phyloP scores from a whole-genome alignment of 2,329 filamentous ascomycete genomes.

The Ascochyta lentis region DNA sequence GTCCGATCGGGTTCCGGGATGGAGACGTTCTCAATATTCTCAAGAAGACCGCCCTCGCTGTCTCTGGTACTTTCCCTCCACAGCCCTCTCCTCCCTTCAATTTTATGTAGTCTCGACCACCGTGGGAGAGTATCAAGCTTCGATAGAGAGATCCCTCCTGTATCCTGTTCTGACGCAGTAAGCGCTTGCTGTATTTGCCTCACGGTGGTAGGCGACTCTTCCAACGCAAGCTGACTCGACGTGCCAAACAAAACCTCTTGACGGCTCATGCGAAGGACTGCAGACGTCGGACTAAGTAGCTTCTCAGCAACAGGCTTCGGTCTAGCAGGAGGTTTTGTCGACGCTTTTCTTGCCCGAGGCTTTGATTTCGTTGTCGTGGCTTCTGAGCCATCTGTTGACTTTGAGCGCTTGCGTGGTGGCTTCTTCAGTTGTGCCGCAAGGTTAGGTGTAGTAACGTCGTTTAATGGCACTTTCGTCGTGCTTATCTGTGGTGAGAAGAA shows the following conservation, averaged over 20 bases:
- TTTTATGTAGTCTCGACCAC: slow-evolving; percentile 29
- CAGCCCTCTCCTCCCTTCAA: slow-evolving; percentile 32
- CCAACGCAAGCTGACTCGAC: slow-evolving; percentile 49
- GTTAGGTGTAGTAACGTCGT: slow-evolving; percentile 25
- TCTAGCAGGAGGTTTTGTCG: slow-evolving; percentile 36
- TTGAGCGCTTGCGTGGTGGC: slow-evolving; percentile 29
- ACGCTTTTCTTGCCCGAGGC: slow-evolving; percentile 34
- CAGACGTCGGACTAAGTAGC: slow-evolving; percentile 46
- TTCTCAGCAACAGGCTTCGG: slow-evolving; percentile 41
- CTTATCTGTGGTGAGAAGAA: slow-evolving; percentile 35
- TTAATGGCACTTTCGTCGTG: slow-evolving; percentile 34
- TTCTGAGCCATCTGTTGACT: slow-evolving; percentile 27
- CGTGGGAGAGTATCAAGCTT: slow-evolving; percentile 1
- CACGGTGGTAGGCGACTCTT: slow-evolving; percentile 47
- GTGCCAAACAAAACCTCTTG: slow-evolving; percentile 51
- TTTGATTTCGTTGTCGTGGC: slow-evolving; percentile 25
- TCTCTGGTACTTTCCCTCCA: slow-evolving; percentile 47
- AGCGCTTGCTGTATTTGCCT: slow-evolving; percentile 46
- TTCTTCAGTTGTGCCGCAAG: slow-evolving; percentile 22
- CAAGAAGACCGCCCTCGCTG: slow-evolving; percentile 38
- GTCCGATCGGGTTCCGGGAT: slow-evolving; percentile 42
- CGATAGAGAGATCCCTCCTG: neutral
- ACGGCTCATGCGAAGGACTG: slow-evolving; percentile 30
- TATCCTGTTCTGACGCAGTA: slow-evolving; percentile 42
- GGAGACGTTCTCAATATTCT: slow-evolving; percentile 34